These are phyloP conservation scores for Lentinula boryana DNA, from an alignment of 768 basidiomycete species.

Conservation along the genomic window DNA sequence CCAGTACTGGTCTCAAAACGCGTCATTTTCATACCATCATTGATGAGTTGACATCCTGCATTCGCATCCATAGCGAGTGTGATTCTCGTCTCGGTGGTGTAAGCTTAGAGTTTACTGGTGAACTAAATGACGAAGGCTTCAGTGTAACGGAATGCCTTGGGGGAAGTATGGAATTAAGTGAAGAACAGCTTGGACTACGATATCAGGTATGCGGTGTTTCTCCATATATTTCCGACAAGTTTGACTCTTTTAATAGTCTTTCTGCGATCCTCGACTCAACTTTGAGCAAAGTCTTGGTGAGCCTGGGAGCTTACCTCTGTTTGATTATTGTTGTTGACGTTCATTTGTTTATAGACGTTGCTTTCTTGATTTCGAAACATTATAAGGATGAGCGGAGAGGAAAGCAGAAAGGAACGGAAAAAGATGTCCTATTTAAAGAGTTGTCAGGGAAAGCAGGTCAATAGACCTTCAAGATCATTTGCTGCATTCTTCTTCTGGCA, in stretches of 20 bases:
- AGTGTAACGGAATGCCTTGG: constrained; percentile 97
- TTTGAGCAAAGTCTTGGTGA: constrained; percentile 91
- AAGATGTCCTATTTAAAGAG: constrained; percentile 30
- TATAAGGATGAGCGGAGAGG: constrained; percentile 64
- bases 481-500: no score
- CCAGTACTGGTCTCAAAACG: constrained; percentile 79
- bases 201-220: constrained; percentile 58
- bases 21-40: constrained; percentile 88
- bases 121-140: constrained; percentile 84
- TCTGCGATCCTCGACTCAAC: constrained; percentile 92
- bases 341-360: constrained; percentile 44
- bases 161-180: constrained; percentile 90
- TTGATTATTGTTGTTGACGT: not conserved
- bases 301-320: constrained; percentile 16
- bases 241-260: constrained; percentile 42
- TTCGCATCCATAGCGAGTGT: constrained; percentile 71
- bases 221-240: not conserved
- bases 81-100: constrained; percentile 78
- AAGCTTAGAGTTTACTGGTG: constrained; percentile 89
- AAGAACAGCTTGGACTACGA: constrained; percentile 83
- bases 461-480: not conserved
- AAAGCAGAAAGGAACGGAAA: constrained; percentile 13
- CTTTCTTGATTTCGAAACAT: constrained; percentile 79
- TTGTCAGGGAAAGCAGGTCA: constrained; percentile 14
- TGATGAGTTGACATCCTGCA: constrained; percentile 74